phyloP scores from a whole-genome alignment of 108 stramenopile species.

The Skeletonema marinoi region DNA sequence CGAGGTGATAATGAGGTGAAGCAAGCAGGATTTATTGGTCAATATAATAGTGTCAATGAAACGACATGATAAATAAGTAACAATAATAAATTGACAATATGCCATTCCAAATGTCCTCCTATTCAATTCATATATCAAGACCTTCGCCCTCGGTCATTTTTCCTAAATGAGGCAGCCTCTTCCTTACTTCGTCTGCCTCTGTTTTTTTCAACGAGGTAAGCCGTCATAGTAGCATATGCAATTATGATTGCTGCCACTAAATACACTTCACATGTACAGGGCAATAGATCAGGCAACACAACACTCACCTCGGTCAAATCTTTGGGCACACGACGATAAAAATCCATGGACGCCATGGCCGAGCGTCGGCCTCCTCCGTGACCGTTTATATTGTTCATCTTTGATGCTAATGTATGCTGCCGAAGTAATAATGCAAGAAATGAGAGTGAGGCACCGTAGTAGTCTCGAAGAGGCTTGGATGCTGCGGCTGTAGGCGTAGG shows the following conservation, averaged over 20 bases:
- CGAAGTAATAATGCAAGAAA: background rate
- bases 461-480: background rate
- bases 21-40: background rate
- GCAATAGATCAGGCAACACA: background rate
- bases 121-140: background rate
- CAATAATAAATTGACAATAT: background rate
- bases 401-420: background rate
- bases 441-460: background rate
- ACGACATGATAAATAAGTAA: background rate
- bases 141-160: background rate
- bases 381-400: slow-evolving; percentile 59
- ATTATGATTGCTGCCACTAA: background rate
- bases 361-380: slow-evolving; percentile 56
- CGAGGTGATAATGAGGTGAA: background rate
- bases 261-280: background rate
- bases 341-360: slow-evolving; percentile 71
- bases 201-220: background rate
- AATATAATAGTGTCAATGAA: background rate
- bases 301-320: slow-evolving; percentile 84
- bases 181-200: background rate
- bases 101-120: background rate
- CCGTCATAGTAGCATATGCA: background rate
- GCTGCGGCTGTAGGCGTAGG: background rate
- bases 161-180: background rate
- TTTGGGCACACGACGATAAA: slow-evolving; percentile 84